These are phyloP conservation scores for Barnettozyma sp. DNA, from an alignment of 805 yeast genomes.

Conservation along the genomic window DNA sequence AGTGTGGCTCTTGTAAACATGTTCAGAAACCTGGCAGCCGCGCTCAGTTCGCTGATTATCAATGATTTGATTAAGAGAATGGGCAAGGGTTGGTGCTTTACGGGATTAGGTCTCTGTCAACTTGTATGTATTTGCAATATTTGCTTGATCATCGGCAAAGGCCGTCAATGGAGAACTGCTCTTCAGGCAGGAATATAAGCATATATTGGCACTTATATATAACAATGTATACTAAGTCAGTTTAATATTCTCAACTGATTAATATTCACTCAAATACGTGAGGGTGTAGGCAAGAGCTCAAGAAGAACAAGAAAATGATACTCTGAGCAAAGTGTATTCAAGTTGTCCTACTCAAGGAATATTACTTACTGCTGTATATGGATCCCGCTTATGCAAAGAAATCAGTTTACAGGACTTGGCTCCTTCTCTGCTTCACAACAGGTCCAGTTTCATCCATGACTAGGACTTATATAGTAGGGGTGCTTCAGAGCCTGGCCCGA, in stretches of 20 bases:
- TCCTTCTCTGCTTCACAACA: constrained; percentile 33
- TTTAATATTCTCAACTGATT: too few species aligned
- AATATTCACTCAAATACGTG: too few species aligned
- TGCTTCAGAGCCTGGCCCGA: constrained; percentile 32
- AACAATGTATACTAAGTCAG: not conserved
- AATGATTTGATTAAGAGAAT: constrained; percentile 27
- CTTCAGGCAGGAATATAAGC: not conserved
- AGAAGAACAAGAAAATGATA: too few species aligned
- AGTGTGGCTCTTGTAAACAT: constrained; percentile 48
- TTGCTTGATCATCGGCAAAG: constrained; percentile 5
- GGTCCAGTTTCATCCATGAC: constrained; percentile 39
- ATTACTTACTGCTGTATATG: not conserved
- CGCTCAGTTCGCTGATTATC: constrained; percentile 42
- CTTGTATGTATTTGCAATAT: constrained; percentile 7
- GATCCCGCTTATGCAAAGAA: constrained; percentile 10
- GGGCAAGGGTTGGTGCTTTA: constrained; percentile 52
- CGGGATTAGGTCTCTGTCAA: constrained; percentile 34
- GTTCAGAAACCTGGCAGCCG: constrained; percentile 48
- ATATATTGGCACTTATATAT: not conserved
- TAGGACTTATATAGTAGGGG: constrained; percentile 35
- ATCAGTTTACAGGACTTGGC: constrained; percentile 29
- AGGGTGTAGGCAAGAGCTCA: too few species aligned
- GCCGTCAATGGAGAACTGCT: constrained; percentile 8
- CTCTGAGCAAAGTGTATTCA: not conserved
- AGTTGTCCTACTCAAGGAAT: not conserved